Conservation (phyloP, 1,139 yeast genomes). For the Debaryomyces robertsiae region DNA sequence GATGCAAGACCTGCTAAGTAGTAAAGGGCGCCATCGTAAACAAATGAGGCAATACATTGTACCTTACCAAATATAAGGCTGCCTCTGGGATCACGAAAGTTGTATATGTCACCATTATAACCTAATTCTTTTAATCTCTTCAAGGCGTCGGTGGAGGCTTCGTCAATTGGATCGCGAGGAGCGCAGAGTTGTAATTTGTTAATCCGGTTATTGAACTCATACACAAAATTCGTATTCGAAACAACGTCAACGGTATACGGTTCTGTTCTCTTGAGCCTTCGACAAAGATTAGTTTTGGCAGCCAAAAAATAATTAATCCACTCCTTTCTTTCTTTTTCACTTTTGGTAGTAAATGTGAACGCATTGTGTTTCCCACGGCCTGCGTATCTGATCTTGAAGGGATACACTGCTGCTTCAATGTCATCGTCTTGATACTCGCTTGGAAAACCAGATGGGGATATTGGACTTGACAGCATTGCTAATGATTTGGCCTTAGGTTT, state of each 20-base stretch:
- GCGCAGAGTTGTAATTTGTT: slow-evolving; percentile 61
- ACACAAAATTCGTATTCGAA: slow-evolving; percentile 65
- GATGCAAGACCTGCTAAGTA: slow-evolving; percentile 37
- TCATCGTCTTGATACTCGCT: slow-evolving; percentile 17
- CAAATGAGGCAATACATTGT: slow-evolving; percentile 30
- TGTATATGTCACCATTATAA: slow-evolving; percentile 31
- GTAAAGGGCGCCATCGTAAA: slow-evolving; percentile 27
- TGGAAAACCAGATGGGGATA: slow-evolving; percentile 16
- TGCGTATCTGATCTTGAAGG: slow-evolving; percentile 46
- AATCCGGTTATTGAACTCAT: slow-evolving; percentile 57
- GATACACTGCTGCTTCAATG: slow-evolving; percentile 43
- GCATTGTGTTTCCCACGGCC: slow-evolving; percentile 47
- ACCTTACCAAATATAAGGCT: slow-evolving; percentile 32
- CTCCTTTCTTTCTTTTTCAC: slow-evolving; percentile 53
- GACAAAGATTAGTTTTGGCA: slow-evolving; percentile 57
- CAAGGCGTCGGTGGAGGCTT: slow-evolving; percentile 37
- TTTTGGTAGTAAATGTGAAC: slow-evolving; percentile 59
- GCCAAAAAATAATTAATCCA: slow-evolving; percentile 62
- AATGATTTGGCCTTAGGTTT: slow-evolving; percentile 24
- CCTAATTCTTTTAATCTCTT: slow-evolving; percentile 26
- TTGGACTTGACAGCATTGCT: slow-evolving; percentile 18
- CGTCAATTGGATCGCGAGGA: slow-evolving; percentile 63
- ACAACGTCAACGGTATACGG: slow-evolving; percentile 59
- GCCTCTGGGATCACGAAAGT: slow-evolving; percentile 24
- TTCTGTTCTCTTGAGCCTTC: slow-evolving; percentile 46